phyloP scores from a whole-genome alignment of 1,139 yeast species.

The Kluyveromyces sp. region DNA sequence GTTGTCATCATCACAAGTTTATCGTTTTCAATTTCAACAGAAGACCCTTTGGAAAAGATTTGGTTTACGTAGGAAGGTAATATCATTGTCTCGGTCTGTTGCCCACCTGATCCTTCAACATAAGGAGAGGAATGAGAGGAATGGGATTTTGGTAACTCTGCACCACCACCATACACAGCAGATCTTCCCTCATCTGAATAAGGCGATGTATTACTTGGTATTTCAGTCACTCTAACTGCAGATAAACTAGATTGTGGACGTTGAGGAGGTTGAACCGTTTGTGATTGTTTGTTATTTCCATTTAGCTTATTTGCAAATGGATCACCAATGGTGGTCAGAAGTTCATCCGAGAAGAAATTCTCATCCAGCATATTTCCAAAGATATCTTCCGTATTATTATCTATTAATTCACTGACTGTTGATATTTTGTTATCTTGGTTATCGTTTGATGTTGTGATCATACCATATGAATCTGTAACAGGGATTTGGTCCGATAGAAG shows the following conservation, averaged over 20 bases:
- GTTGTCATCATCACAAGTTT: slow-evolving; percentile 11
- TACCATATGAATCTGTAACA: neutral
- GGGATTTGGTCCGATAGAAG: neutral
- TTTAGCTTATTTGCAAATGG: neutral
- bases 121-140: neutral
- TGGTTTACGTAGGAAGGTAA: slow-evolving; percentile 3
- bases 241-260: neutral
- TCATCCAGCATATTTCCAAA: slow-evolving; percentile 4
- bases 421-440: neutral
- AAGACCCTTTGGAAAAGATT: slow-evolving; percentile 3
- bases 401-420: slow-evolving; percentile 15
- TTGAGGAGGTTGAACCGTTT: neutral
- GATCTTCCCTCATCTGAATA: neutral
- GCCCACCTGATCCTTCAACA: slow-evolving; percentile 2
- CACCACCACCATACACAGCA: neutral
- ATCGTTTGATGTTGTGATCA: neutral
- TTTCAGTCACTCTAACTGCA: neutral
- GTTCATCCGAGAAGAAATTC: slow-evolving; percentile 9
- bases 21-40: slow-evolving; percentile 6
- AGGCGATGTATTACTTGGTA: neutral
- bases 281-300: neutral
- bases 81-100: neutral
- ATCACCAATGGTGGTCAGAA: slow-evolving; percentile 7
- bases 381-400: slow-evolving; percentile 9
- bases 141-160: too few relatives aligned